phyloP scores from a whole-genome alignment of 495 filamentous ascomycete genomes.

The Penicillium pancosmium region DNA sequence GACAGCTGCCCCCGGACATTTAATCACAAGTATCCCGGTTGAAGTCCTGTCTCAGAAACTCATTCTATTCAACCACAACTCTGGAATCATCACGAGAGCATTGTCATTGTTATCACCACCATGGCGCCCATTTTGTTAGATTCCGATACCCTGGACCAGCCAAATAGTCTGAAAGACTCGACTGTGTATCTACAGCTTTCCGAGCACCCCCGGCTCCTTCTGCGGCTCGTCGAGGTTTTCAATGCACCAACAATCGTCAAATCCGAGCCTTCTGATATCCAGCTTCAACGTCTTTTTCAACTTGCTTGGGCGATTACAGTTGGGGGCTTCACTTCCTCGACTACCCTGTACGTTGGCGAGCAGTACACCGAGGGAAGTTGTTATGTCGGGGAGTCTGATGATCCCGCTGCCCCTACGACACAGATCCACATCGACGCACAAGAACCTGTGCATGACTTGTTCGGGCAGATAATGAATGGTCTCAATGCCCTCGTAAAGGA shows the following conservation, averaged over 20 bases:
- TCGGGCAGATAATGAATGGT: slow-evolving; percentile 2
- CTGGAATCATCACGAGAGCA: not conserved
- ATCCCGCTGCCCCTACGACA: not conserved
- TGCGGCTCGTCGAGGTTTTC: slow-evolving; percentile 15
- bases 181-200: slow-evolving; percentile 5
- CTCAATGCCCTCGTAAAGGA: not conserved
- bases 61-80: too few species aligned
- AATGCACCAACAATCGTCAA: slow-evolving; percentile 1
- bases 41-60: not conserved
- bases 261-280: slow-evolving; percentile 18
- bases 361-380: slow-evolving; percentile 13
- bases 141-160: not conserved
- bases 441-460: slow-evolving; percentile 11
- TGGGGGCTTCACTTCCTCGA: slow-evolving; percentile 16
- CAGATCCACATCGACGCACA: slow-evolving; percentile 23
- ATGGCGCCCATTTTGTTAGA: slow-evolving; percentile 19
- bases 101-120: slow-evolving; percentile 8
- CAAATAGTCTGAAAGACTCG: not conserved
- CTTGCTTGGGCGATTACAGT: slow-evolving; percentile 18
- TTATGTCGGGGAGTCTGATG: slow-evolving; percentile 14
- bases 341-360: slow-evolving; percentile 20
- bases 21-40: not conserved
- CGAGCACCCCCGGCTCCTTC: slow-evolving; percentile 9
- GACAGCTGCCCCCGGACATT: not conserved
- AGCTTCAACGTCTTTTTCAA: slow-evolving; percentile 22